Conservation (phyloP, 2,329 filamentous ascomycete species). For the Fusarium sp. region DNA sequence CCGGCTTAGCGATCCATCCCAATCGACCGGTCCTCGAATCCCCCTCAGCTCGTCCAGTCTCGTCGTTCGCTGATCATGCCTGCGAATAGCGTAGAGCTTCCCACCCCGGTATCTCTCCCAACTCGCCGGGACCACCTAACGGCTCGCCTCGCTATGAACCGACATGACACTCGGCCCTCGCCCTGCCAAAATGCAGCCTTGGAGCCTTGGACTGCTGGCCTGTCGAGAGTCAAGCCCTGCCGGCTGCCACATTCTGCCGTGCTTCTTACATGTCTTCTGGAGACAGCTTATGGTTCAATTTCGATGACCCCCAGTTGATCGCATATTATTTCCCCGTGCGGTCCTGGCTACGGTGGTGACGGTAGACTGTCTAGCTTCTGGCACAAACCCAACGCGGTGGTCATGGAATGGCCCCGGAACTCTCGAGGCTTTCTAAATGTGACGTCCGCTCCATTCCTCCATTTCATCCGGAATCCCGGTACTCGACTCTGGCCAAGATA, state of each 20-base stretch:
- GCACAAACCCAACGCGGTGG: constrained; percentile 15
- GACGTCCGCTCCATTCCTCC: constrained; percentile 9
- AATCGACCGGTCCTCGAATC: constrained; percentile 12
- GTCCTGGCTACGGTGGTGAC: constrained; percentile 31
- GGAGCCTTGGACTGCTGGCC: background rate
- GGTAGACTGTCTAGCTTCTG: constrained; percentile 23
- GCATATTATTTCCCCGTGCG: constrained; percentile 7
- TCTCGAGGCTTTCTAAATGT: constrained; percentile 20
- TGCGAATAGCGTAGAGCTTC: constrained; percentile 27
- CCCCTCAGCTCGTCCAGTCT: background rate
- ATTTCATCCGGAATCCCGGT: constrained; percentile 1
- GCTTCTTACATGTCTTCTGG: constrained; percentile 24
- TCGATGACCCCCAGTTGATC: constrained; percentile 23
- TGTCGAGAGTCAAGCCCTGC: constrained; percentile 8
- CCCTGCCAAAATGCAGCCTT: constrained; percentile 11
- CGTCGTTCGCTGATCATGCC: constrained; percentile 26
- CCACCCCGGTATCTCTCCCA: constrained; percentile 37
- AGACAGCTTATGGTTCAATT: constrained; percentile 25
- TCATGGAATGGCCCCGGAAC: constrained; percentile 28
- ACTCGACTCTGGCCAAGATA: background rate
- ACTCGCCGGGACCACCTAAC: constrained; percentile 42
- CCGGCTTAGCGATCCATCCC: constrained; percentile 1
- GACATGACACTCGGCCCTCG: constrained; percentile 42
- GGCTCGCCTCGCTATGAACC: constrained; percentile 45
- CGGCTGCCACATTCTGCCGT: constrained; percentile 1